These are phyloP conservation scores for Plenodomus biglobosus DNA, from an alignment of 2,329 filamentous ascomycete species.

Conservation along the genomic window DNA sequence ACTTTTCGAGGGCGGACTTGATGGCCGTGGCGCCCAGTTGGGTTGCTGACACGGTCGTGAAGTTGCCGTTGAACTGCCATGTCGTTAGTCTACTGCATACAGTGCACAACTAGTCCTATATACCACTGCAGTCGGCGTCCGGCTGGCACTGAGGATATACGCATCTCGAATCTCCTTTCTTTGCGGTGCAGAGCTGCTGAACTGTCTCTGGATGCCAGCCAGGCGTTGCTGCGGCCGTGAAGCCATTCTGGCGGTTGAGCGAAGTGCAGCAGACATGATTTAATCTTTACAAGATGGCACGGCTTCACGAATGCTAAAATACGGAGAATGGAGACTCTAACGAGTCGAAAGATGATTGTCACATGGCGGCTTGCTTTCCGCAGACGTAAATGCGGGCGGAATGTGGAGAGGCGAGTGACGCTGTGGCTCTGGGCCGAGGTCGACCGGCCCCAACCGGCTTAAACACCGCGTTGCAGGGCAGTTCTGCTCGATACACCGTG, in stretches of 20 bases:
- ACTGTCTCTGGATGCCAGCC: constrained; percentile 42
- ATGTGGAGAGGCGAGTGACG: constrained; percentile 23
- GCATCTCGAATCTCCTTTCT: constrained; percentile 77
- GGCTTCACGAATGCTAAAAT: constrained; percentile 2
- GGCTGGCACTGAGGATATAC: constrained; percentile 87
- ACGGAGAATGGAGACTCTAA: constrained; percentile 21
- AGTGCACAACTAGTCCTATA: constrained; percentile 8
- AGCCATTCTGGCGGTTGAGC: constrained; percentile 39
- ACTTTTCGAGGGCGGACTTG: constrained; percentile 85
- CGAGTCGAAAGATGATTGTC: constrained; percentile 25
- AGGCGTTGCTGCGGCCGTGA: constrained; percentile 42
- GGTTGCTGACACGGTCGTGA: constrained; percentile 80
- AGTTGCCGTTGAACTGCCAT: constrained; percentile 86
- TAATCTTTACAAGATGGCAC: neutral
- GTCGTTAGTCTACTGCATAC: constrained; percentile 5
- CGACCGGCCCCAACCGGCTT: constrained; percentile 31
- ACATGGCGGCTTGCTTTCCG: constrained; percentile 36
- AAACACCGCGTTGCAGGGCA: constrained; percentile 4
- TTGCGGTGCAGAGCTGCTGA: constrained; percentile 36
- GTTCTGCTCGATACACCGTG: neutral
- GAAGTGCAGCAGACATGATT: constrained; percentile 38
- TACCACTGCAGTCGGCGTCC: constrained; percentile 90
- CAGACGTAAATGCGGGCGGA: constrained; percentile 24
- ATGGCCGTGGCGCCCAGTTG: constrained; percentile 88
- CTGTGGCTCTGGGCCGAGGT: constrained; percentile 30